Conservation (phyloP, 202 grass and related monocot species). For the Zoysia matrella region DNA sequence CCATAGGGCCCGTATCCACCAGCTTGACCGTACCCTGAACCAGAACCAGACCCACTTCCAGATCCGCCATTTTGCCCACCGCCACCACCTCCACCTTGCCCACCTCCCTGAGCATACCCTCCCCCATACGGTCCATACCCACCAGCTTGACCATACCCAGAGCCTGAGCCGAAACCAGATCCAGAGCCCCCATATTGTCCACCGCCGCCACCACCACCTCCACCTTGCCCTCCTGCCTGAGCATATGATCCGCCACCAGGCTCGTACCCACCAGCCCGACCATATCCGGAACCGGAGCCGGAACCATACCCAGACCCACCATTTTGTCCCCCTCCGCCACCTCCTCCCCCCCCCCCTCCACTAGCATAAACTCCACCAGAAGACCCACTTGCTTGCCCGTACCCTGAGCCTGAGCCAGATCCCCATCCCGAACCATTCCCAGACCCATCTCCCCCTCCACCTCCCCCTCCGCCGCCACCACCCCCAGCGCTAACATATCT, state of each 20-base stretch:
- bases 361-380: not conserved
- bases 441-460: slow-evolving; percentile 5
- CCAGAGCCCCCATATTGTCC: slow-evolving; percentile 1
- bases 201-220: not conserved
- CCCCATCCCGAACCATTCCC: not conserved
- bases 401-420: not conserved
- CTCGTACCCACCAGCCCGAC: not conserved
- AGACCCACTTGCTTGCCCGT: not conserved
- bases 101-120: not conserved
- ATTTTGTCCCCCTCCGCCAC: slow-evolving; percentile 12
- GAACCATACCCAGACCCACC: slow-evolving; percentile 16
- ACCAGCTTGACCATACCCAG: not conserved
- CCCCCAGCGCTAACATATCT: not conserved
- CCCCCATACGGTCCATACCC: not conserved
- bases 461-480: not conserved
- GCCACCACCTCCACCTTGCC: not conserved
- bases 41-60: not conserved
- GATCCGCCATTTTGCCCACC: slow-evolving; percentile 20
- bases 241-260: slow-evolving; percentile 1
- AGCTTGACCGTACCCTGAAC: not conserved
- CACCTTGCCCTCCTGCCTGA: not conserved
- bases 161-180: not conserved
- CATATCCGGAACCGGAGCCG: not conserved
- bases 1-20: not conserved
- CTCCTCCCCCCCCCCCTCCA: not conserved